These are phyloP conservation scores for Senecio squalidus DNA, from an alignment of 140 eudicot genomes.

Conservation along the genomic window DNA sequence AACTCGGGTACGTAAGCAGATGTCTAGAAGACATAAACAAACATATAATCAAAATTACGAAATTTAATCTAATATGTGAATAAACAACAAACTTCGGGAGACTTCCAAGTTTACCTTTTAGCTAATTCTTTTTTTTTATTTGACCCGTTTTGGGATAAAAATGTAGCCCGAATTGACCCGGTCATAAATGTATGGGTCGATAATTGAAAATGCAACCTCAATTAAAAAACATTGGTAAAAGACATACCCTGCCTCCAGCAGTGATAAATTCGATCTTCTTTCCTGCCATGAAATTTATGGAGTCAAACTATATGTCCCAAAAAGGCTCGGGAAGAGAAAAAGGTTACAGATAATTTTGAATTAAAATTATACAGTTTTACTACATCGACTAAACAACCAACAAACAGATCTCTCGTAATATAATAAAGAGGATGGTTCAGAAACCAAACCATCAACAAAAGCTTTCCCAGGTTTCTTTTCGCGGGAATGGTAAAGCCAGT, in stretches of 20 bases:
- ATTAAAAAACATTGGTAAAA: background rate
- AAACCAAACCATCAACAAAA: slow-evolving; percentile 85
- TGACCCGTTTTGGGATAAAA: background rate
- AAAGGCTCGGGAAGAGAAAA: background rate
- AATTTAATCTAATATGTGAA: background rate
- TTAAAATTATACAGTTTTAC: background rate
- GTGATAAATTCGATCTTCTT: slow-evolving; percentile 76
- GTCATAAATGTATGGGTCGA: background rate
- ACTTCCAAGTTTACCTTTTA: too few relatives aligned
- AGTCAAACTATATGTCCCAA: background rate
- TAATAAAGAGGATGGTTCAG: slow-evolving; percentile 17
- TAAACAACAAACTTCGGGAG: too few relatives aligned
- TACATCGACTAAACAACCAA: background rate
- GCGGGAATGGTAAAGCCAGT: slow-evolving; percentile 92
- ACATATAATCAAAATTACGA: background rate
- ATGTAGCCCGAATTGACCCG: background rate
- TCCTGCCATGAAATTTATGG: slow-evolving; percentile 48
- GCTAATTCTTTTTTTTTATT: too few relatives aligned
- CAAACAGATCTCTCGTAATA: background rate
- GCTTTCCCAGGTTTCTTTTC: slow-evolving; percentile 98
- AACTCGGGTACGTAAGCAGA: slow-evolving; percentile 90
- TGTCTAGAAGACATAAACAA: slow-evolving; percentile 45
- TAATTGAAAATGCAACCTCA: background rate
- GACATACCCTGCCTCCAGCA: slow-evolving; percentile 96
- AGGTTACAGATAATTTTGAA: background rate